These are phyloP conservation scores for Pseudozyma hubeiensis DNA, from an alignment of 1,284 basidiomycete genomes.

Conservation along the genomic window DNA sequence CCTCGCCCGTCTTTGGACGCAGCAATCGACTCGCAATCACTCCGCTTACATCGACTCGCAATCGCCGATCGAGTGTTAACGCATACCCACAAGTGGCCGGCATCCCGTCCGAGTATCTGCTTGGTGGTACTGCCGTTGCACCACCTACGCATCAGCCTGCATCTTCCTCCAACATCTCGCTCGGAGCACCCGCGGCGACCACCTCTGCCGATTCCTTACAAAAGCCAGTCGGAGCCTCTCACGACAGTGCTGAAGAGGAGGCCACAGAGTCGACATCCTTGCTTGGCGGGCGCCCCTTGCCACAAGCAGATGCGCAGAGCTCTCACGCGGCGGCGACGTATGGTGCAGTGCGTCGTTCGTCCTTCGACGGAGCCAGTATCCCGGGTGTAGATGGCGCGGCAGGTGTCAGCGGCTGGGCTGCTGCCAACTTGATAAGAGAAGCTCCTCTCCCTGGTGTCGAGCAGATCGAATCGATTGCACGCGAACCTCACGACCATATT, in stretches of 20 bases:
- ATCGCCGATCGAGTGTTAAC: constrained; percentile 43
- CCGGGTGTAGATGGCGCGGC: constrained; percentile 20
- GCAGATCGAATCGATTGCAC: constrained; percentile 51
- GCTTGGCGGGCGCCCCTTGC: constrained; percentile 10
- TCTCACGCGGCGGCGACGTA: constrained; percentile 19
- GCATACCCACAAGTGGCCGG: constrained; percentile 44
- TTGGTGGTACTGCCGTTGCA: constrained; percentile 43
- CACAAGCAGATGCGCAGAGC: constrained; percentile 1
- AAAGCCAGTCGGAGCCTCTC: constrained; percentile 6
- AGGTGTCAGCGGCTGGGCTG: constrained; percentile 48
- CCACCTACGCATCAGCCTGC: constrained; percentile 32
- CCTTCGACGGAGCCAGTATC: constrained; percentile 35
- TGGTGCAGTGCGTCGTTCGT: constrained; percentile 28
- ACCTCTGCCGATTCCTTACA: constrained; percentile 1
- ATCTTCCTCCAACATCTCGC: constrained; percentile 25
- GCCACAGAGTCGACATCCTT: constrained; percentile 36
- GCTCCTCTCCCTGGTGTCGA: constrained; percentile 45
- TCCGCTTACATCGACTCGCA: constrained; percentile 31
- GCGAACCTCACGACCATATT: constrained; percentile 42
- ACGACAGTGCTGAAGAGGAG: constrained; percentile 4
- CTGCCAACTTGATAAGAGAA: constrained; percentile 38
- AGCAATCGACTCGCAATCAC: constrained; percentile 25
- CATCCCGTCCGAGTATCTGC: constrained; percentile 49
- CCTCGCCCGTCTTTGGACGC: constrained; percentile 35
- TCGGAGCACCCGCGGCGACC: constrained; percentile 15